A percentile compares a stretch with the other conserved stretches of the same genome.
Conservation (phyloP, 1,284 basidiomycete species). For the Leccinum olivaceoglutinosum region DNA sequence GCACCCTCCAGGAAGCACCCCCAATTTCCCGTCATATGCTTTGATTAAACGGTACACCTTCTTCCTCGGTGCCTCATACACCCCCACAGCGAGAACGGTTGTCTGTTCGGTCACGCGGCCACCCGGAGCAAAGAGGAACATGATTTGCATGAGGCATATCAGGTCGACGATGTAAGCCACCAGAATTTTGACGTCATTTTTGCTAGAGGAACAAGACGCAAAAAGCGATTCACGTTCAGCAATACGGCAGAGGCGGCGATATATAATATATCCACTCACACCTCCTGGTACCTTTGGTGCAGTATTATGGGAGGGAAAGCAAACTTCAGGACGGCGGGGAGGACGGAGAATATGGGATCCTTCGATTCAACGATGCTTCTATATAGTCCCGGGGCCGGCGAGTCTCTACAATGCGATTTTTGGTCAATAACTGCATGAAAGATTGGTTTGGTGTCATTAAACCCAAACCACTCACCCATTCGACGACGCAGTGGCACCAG, state of each 20-base stretch:
- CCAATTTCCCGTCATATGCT: not conserved
- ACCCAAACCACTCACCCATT: slow-evolving; percentile 1
- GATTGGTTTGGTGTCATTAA: not conserved
- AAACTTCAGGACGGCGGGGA: not conserved
- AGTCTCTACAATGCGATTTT: not conserved
- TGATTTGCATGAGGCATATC: slow-evolving; percentile 19
- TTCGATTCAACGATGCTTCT: not conserved
- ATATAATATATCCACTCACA: slow-evolving; percentile 5
- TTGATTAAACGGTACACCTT: not conserved
- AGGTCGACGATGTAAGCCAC: slow-evolving; percentile 22
- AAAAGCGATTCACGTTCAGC: not conserved
- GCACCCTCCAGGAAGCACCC: slow-evolving; percentile 3
- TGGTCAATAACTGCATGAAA: not conserved
- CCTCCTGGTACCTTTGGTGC: slow-evolving; percentile 3
- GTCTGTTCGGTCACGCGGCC: not conserved
- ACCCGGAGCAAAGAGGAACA: slow-evolving; percentile 12
- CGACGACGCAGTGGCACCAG: slow-evolving; percentile 7
- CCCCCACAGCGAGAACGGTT: not conserved
- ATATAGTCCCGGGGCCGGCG: not conserved
- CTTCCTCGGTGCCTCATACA: not conserved
- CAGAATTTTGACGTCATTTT: not conserved
- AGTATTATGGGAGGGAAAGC: slow-evolving; percentile 8
- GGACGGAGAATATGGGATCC: not conserved
- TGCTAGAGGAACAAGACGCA: slow-evolving; percentile 2
- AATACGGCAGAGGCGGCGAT: not conserved